These are phyloP conservation scores for Ganoderma meredithae DNA, from an alignment of 1,284 basidiomycete species.

Conservation along the genomic window DNA sequence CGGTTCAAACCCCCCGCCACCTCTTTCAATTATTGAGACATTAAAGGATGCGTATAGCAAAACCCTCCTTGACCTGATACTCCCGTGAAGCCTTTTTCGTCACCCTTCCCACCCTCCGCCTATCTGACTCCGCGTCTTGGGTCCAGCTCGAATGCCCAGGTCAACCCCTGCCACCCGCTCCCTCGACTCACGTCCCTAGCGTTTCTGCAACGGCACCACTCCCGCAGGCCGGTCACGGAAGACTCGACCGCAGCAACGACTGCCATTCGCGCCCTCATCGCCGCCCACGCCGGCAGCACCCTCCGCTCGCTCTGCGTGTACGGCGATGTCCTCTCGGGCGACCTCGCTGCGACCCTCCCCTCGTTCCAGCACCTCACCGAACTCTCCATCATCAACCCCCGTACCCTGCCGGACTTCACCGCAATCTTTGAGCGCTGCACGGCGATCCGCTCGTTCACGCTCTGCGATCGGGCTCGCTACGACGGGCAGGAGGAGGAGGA, in stretches of 20 bases:
- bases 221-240: neutral
- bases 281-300: neutral
- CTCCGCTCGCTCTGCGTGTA: neutral
- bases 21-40: neutral
- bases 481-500: neutral
- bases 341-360: neutral
- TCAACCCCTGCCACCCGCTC: neutral
- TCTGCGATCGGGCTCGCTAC: neutral
- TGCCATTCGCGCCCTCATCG: neutral
- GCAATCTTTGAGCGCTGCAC: neutral
- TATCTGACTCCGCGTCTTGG: neutral
- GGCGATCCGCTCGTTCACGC: neutral
- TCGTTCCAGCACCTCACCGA: neutral
- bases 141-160: neutral
- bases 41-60: neutral
- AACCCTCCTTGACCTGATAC: neutral
- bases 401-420: neutral
- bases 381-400: neutral
- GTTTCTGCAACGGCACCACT: neutral
- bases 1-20: neutral
- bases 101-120: neutral
- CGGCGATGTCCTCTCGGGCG: neutral
- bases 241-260: neutral
- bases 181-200: neutral
- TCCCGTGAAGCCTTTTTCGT: neutral